phyloP scores from a whole-genome alignment of 2,329 filamentous ascomycete genomes.

The Xylariaceae sp. region DNA sequence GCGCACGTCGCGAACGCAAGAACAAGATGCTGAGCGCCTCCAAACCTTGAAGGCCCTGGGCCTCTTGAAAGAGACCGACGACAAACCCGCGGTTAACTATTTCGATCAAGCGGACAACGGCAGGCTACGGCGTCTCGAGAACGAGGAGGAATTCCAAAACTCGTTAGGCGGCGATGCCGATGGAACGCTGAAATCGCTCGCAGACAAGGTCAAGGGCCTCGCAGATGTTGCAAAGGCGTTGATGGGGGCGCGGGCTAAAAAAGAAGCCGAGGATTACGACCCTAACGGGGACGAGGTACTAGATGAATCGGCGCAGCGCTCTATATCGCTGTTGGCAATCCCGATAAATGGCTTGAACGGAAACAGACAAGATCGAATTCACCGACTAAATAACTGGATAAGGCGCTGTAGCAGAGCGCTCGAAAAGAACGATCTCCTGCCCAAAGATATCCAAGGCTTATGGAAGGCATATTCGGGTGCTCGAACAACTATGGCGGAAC shows the following conservation, averaged over 20 bases:
- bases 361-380: constrained; percentile 14
- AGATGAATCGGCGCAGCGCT: constrained; percentile 10
- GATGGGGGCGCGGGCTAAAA: constrained; percentile 25
- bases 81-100: constrained; percentile 35
- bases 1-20: constrained; percentile 13
- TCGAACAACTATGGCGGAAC: constrained; percentile 38
- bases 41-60: constrained; percentile 26
- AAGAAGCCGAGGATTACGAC: constrained; percentile 23
- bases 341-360: constrained; percentile 10
- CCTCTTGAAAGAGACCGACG: constrained; percentile 20
- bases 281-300: background rate
- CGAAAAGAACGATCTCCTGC: constrained; percentile 10
- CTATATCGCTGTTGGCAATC: constrained; percentile 13
- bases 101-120: constrained; percentile 43
- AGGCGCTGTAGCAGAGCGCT: constrained; percentile 18
- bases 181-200: no score
- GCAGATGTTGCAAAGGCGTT: constrained; percentile 23
- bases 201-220: constrained; percentile 31
- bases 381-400: constrained; percentile 26
- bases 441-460: constrained; percentile 18
- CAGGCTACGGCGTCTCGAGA: constrained; percentile 33
- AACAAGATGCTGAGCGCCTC: constrained; percentile 26
- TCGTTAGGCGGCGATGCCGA: constrained; percentile 34
- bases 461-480: constrained; percentile 49
- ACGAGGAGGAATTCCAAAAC: constrained; percentile 37